These are phyloP conservation scores for Soucietia sequanensis DNA, from an alignment of 805 yeast genomes.

Conservation along the genomic window DNA sequence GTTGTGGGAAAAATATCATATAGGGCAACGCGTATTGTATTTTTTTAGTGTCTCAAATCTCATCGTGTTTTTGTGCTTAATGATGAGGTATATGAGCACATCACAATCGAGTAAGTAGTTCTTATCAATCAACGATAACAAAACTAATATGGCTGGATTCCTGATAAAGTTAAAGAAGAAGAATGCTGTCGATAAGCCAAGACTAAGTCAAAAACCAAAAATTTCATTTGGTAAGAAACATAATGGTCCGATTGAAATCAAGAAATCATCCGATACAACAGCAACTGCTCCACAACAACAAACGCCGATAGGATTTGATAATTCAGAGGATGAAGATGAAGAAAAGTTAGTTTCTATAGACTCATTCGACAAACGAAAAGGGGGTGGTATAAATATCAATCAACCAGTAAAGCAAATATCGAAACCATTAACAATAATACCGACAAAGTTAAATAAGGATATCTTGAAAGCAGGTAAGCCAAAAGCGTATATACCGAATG, in stretches of 20 bases:
- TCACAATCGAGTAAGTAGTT: too few relatives aligned
- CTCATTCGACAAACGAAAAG: slow-evolving; percentile 18
- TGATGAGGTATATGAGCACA: too few relatives aligned
- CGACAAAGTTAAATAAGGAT: slow-evolving; percentile 4
- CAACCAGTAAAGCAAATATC: background rate
- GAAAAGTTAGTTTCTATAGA: slow-evolving; percentile 18
- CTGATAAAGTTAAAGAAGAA: slow-evolving; percentile 19
- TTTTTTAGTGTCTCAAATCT: too few relatives aligned
- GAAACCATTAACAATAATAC: slow-evolving; percentile 18
- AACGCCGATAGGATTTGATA: slow-evolving; percentile 6
- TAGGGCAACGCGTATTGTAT: too few relatives aligned
- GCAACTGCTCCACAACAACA: background rate
- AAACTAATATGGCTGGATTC: slow-evolving; percentile 20
- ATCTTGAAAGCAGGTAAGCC: slow-evolving; percentile 1
- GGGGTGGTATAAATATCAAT: slow-evolving; percentile 12
- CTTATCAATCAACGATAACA: too few relatives aligned
- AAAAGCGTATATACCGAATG: slow-evolving; percentile 5
- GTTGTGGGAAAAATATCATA: too few relatives aligned
- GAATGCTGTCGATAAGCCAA: slow-evolving; percentile 8
- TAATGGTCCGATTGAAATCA: background rate
- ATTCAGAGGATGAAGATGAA: slow-evolving; percentile 21
- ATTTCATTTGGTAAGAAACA: slow-evolving; percentile 1
- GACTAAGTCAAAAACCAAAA: background rate
- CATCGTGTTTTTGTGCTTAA: too few relatives aligned
- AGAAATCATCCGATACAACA: background rate